These are phyloP conservation scores for Solanum clarkiae DNA, from an alignment of 257 asterid species.

Conservation along the genomic window DNA sequence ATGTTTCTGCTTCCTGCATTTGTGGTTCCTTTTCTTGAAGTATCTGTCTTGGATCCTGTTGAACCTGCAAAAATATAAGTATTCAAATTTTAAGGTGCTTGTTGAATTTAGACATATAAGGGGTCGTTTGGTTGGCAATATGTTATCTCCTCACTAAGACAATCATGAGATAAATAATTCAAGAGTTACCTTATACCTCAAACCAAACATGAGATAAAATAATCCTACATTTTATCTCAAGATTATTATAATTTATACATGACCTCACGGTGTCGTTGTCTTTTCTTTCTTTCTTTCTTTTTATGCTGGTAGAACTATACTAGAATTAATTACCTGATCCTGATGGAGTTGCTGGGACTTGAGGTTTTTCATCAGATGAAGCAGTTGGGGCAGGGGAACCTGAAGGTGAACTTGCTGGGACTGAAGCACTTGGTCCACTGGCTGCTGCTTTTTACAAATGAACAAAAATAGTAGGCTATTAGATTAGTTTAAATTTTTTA, in stretches of 20 bases:
- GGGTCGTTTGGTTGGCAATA: too few species aligned
- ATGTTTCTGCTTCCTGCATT: constrained; percentile 14
- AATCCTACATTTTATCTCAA: too few species aligned
- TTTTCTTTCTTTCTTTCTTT: too few species aligned
- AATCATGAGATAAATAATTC: too few species aligned
- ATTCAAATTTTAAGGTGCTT: background rate
- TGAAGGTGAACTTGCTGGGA: constrained; percentile 1
- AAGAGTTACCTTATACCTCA: too few species aligned
- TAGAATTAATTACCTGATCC: background rate
- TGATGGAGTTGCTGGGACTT: constrained; percentile 10
- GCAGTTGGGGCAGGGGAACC: constrained; percentile 3
- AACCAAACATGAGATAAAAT: too few species aligned
- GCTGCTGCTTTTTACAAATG: background rate
- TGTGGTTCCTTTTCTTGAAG: constrained; percentile 11
- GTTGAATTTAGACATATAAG: too few species aligned
- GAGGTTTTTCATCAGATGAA: background rate
- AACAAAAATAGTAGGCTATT: background rate
- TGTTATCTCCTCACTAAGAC: too few species aligned
- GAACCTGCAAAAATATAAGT: constrained; percentile 1
- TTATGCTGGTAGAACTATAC: too few species aligned
- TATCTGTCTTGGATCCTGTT: constrained; percentile 31
- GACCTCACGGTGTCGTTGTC: background rate
- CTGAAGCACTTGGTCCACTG: constrained; percentile 9
- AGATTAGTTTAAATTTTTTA: background rate
- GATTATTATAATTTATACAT: too few species aligned